Evolutionary conservation across 2,329 filamentous ascomycete species (phyloP).

Genomic region (Cladophialophora carrionii): DNA sequence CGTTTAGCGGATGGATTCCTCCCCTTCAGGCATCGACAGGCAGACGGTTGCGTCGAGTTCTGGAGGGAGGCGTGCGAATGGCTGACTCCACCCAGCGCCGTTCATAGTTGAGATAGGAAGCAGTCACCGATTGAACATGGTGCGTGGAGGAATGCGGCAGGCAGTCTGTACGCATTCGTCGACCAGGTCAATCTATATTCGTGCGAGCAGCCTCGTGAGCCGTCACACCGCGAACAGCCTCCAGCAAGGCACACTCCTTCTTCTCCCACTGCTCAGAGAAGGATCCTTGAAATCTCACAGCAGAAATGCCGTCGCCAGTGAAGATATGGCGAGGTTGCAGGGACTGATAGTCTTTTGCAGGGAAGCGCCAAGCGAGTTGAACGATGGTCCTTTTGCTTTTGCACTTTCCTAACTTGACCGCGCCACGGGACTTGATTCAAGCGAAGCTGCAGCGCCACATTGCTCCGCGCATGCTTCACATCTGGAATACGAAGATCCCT

Average conservation of each 20-base stretch:
- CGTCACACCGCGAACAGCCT: no score
- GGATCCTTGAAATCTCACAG: no score
- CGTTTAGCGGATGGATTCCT: slow-evolving; percentile 13
- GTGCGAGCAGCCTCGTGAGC: no score
- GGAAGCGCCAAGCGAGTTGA: neutral
- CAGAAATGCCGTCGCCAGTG: neutral
- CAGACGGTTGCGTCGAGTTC: slow-evolving; percentile 12
- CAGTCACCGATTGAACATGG: neutral
- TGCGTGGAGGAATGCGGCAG: neutral
- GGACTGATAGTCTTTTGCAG: neutral
- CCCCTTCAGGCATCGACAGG: slow-evolving; percentile 20
- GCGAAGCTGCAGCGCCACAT: neutral
- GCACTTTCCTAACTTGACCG: neutral
- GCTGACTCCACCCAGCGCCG: neutral
- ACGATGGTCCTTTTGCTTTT: neutral
- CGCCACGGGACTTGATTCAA: neutral
- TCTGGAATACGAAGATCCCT: no score
- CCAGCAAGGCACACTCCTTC: neutral
- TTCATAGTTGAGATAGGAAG: neutral
- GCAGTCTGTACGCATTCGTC: neutral
- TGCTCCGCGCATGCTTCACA: no score
- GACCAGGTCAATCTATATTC: neutral
- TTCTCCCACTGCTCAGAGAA: neutral
- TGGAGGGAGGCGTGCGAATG: slow-evolving; percentile 20
- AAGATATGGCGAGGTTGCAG: neutral